Evolutionary conservation across 345 rosid species (phyloP), one percentile per base, ranked within the genome.

Genomic region (Populus tremula): DNA sequence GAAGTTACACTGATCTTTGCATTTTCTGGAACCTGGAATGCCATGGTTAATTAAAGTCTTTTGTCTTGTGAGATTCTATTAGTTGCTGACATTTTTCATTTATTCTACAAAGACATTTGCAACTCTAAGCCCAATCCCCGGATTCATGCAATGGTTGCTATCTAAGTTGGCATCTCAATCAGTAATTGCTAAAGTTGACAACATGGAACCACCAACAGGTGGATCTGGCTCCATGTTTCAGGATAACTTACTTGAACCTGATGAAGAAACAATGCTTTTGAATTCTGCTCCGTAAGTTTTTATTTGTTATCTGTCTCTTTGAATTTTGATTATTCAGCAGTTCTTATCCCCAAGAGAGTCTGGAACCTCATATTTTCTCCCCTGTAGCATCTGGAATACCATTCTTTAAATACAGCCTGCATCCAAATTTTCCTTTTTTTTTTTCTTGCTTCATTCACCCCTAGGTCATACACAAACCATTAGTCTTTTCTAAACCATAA

Each of bases 111-210:
- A 96, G 99, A 90, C 80, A 75, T 96, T 93, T 89, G 98, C 93
- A 64, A 96, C 99, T 10, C 89, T 93, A 67, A 96, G 98, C 80
- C 98, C 98, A 74, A 91, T 96, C 73, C 97, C 95, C 50, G 99
- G 97, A 65, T 96, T 80, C 81, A 90, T 92, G 91, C 92, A 85
- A 72, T 93, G 99, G 98, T 87, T 96, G 63, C 78, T 90, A 14
- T 87, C 98, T 5, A 96, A 93, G 86, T 78, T 96, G 89, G 91
- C 91, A 74, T 89, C 98, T 73, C 99, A 90, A 63, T 85, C 88
- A 49, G 86, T 77, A 82, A 87, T 95, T 67, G 84, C 93, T 74
- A 89, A 84, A 82, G 83, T 38, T 43, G 85, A 81, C 70, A 86
- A 76, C 72, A 74, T 47, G 23, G 78, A 86, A 38, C 50, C 79